Conservation (phyloP, 2,329 filamentous ascomycete genomes). For the Monosporascus sp. region DNA sequence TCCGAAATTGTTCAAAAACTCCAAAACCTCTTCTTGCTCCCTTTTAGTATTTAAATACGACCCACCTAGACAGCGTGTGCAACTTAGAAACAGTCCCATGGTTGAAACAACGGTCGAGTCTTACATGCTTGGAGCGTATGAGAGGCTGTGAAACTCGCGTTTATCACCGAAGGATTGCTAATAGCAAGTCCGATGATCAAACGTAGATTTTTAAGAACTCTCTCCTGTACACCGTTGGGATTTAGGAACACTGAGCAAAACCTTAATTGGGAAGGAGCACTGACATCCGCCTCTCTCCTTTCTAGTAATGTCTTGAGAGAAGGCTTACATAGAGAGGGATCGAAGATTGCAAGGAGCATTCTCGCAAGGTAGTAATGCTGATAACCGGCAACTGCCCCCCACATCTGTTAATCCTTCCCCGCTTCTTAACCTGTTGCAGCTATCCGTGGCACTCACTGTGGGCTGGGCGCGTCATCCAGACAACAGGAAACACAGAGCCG, state of each 20-base stretch:
- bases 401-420: not conserved
- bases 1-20: constrained; percentile 25
- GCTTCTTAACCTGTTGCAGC: not conserved
- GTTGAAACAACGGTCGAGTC: not conserved
- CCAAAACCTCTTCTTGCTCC: constrained; percentile 26
- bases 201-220: constrained; percentile 16
- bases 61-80: constrained; percentile 16
- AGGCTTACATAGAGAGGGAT: constrained; percentile 1
- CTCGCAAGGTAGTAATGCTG: constrained; percentile 2
- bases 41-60: constrained; percentile 28
- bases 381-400: not conserved
- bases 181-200: constrained; percentile 19
- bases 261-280: not conserved
- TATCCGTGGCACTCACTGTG: not conserved
- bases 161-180: constrained; percentile 19
- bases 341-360: constrained; percentile 4
- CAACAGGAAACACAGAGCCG: constrained; percentile 21
- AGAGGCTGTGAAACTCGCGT: constrained; percentile 20
- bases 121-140: constrained; percentile 21
- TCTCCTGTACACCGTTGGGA: constrained; percentile 34
- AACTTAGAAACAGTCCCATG: too few relatives aligned
- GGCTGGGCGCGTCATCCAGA: constrained; percentile 1
- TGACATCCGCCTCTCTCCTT: constrained; percentile 1
- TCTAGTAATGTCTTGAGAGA: constrained; percentile 1
- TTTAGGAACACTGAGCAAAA: constrained; percentile 19